Base-by-base conservation (phyloP, 345 rosid genomes). In the Corymbia maculata region DNA sequence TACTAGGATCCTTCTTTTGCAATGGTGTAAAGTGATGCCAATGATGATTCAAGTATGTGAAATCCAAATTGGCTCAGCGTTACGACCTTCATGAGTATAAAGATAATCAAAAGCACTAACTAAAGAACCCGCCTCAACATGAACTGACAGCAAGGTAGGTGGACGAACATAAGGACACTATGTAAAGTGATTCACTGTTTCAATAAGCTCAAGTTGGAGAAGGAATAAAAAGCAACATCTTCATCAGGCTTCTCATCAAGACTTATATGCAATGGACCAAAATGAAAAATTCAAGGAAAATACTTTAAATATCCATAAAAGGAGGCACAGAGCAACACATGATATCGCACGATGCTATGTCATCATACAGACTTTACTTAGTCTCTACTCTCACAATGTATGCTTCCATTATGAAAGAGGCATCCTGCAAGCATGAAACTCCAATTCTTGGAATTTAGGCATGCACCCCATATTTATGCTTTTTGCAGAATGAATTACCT, bases 401-500 rank as follows among this genome's bases (percentile, higher is more conserved):
- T 42, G 84, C 84, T 75, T 75, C 49, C 9, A 75, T 7, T 75
- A 42, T 45, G 1, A 42, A 36, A 75, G 84, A 5, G 28, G 49
- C 84, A 75, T 42, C 49, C 84, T 75, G 84, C 84, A 42, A 42
- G 49, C 49, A 50, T 24, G 86, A 50, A 52, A 53, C 8, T 85
- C 64, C 19, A 30, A 85, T 52, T 52, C 44, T 52, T 85, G 61
- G 55, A 85, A 32, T 85, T 12, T 28, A 19, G 55, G 64, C 55
- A 51, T 42, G 87, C 47, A 10, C 42, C 87, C 52, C 47, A 52
- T 17, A 50, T 64, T 86, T 87, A 52, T 55, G 59, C 64, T 45
- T 26, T 61, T 30, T 50, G 85, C 32, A 89, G 75, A 85, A 59
- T 82, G 84, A 86, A 49, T 87, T 88, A 98, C 99, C 97, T 90